A percentile compares a stretch with the other conserved stretches of the same genome.
These are phyloP conservation scores for Blastosporella zonata DNA, from an alignment of 1,284 basidiomycete genomes.

Conservation along the genomic window DNA sequence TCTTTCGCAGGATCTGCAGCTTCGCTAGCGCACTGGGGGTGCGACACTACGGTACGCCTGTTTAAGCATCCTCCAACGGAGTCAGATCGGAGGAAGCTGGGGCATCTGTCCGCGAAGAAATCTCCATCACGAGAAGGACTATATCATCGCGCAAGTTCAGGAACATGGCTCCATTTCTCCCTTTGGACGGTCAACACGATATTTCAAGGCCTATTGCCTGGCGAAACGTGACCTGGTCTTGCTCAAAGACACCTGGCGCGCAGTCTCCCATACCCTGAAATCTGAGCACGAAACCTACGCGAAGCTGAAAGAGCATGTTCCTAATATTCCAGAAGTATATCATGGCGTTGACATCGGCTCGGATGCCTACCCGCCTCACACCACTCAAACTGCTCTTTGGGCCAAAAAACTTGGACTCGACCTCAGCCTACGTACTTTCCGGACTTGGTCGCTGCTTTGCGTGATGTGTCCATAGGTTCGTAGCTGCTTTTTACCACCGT, in stretches of 20 bases:
- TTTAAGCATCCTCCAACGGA: not conserved
- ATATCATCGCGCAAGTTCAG: too few species aligned
- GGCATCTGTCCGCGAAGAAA: not conserved
- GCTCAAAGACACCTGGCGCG: slow-evolving; percentile 13
- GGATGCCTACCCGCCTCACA: not conserved
- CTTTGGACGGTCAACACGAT: too few species aligned
- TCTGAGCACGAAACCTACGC: slow-evolving; percentile 12
- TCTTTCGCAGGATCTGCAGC: not conserved
- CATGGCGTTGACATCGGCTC: not conserved
- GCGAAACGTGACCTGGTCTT: slow-evolving; percentile 3
- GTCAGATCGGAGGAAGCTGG: not conserved
- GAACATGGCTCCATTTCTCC: too few species aligned
- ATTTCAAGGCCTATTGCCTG: too few species aligned
- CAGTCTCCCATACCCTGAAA: not conserved
- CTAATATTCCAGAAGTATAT: not conserved
- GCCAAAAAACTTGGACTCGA: not conserved
- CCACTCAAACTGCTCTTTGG: not conserved
- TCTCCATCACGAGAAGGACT: too few species aligned
- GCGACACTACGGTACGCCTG: not conserved
- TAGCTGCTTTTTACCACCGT: not conserved
- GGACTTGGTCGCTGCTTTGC: slow-evolving; percentile 3
- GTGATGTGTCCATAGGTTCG: slow-evolving; percentile 11
- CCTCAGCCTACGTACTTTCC: not conserved
- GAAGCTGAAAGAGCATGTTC: not conserved
- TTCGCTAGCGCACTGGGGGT: not conserved